Percentiles rank a stretch among this genome's conserved stretches.
These are phyloP conservation scores for Grifola frondosa DNA, from an alignment of 1,284 basidiomycete genomes.

Conservation along the genomic window DNA sequence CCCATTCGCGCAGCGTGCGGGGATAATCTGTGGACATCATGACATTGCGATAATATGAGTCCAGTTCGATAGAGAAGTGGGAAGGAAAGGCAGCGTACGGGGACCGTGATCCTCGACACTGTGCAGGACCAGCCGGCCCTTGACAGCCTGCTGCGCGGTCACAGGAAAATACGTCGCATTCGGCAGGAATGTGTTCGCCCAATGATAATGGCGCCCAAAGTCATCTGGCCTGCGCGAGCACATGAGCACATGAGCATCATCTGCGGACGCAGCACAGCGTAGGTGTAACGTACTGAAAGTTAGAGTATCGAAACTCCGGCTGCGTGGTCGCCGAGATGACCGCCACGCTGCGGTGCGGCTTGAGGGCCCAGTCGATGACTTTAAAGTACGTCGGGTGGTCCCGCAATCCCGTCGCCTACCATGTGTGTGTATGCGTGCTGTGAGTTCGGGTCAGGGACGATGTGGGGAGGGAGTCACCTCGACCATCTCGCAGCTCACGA, in stretches of 20 bases:
- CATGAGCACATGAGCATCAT: too few species aligned
- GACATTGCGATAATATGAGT: too few species aligned
- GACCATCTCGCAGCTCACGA: constrained; percentile 86
- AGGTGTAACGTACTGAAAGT: constrained; percentile 58
- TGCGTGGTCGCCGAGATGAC: constrained; percentile 80
- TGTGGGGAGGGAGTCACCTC: constrained; percentile 50
- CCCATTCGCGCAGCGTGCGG: constrained; percentile 84
- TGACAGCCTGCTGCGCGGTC: constrained; percentile 56
- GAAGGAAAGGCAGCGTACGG: constrained; percentile 42
- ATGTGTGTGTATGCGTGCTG: background rate
- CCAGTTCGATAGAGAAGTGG: background rate
- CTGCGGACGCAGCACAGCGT: too few species aligned
- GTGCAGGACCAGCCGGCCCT: constrained; percentile 73
- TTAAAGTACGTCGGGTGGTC: constrained; percentile 71
- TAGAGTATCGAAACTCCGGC: constrained; percentile 68
- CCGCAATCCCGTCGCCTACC: constrained; percentile 16
- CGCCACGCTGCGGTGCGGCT: constrained; percentile 61
- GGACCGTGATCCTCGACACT: constrained; percentile 79
- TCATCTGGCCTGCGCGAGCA: background rate
- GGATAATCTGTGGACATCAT: constrained; percentile 70
- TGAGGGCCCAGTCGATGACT: constrained; percentile 76
- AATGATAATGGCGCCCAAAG: background rate
- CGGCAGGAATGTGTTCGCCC: background rate
- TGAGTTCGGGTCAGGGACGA: too few species aligned
- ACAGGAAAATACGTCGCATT: constrained; percentile 63